Evolutionary conservation across 2,329 filamentous ascomycete species (phyloP).

Genomic region (Xylaria sp.): DNA sequence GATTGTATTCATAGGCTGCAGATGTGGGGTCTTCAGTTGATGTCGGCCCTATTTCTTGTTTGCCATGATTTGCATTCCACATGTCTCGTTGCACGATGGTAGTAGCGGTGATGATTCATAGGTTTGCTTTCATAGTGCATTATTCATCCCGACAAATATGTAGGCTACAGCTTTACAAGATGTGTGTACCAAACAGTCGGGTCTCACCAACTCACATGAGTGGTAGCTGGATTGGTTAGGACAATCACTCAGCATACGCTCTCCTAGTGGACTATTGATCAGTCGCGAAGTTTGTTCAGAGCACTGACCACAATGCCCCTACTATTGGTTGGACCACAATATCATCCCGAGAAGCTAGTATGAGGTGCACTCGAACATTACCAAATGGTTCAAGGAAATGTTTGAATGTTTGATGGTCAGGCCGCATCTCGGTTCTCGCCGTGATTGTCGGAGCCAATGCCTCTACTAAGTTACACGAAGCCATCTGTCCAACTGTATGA

Average conservation of each 20-base stretch:
- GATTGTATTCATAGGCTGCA: not conserved
- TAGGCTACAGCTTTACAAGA: conserved; percentile 1
- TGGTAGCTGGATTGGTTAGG: not conserved
- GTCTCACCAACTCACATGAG: not conserved
- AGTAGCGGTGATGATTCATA: conserved; percentile 8
- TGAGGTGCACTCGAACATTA: not conserved
- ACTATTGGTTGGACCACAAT: conserved; percentile 6
- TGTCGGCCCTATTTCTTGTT: conserved; percentile 12
- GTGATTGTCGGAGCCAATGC: not conserved
- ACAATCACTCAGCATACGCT: not conserved
- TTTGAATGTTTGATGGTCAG: not conserved
- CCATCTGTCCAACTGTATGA: not conserved
- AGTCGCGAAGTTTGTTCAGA: not conserved
- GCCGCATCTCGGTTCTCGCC: not conserved
- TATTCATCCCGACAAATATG: not conserved
- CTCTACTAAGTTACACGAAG: not conserved
- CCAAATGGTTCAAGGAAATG: not conserved
- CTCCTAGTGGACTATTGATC: not conserved
- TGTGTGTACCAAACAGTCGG: not conserved
- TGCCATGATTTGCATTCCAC: not conserved
- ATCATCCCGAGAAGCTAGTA: conserved; percentile 11
- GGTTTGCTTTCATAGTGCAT: not conserved
- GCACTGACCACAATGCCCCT: not conserved
- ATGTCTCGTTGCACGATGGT: not conserved
- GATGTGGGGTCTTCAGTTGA: not conserved